Evolutionary conservation across 2,329 filamentous ascomycete genomes (phyloP).

Genomic region (Alternaria conjuncta): DNA sequence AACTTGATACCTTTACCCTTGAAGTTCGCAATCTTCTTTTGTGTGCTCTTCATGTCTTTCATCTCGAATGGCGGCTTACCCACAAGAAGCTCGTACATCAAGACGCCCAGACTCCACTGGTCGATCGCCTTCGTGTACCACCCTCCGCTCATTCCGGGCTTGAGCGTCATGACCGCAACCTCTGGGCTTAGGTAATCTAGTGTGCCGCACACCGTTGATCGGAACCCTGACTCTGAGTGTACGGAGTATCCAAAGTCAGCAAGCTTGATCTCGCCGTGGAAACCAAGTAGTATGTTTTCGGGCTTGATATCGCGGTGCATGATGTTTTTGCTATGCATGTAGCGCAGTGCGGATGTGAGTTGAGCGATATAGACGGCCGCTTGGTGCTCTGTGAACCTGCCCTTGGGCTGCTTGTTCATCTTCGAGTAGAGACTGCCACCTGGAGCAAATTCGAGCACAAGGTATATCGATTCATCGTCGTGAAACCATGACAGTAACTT

Average conservation of each 20-base stretch:
- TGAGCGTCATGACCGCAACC: constrained; percentile 67
- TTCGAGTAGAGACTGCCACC: constrained; percentile 84
- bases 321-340: constrained; percentile 91
- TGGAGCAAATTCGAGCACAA: constrained; percentile 82
- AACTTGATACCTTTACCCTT: constrained; percentile 84
- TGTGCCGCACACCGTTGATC: constrained; percentile 92
- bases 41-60: constrained; percentile 80
- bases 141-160: constrained; percentile 69
- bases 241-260: constrained; percentile 97
- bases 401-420: constrained; percentile 76
- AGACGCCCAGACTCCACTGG: constrained; percentile 89
- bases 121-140: constrained; percentile 93
- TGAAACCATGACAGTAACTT: constrained; percentile 83
- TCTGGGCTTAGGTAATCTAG: constrained; percentile 93
- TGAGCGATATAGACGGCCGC: constrained; percentile 83
- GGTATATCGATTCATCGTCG: constrained; percentile 79
- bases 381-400: constrained; percentile 77
- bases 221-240: constrained; percentile 86
- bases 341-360: constrained; percentile 81
- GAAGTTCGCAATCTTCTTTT: constrained; percentile 72
- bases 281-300: constrained; percentile 92
- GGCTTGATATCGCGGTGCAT: constrained; percentile 93
- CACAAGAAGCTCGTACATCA: constrained; percentile 92
- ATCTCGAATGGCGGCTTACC: constrained; percentile 95
- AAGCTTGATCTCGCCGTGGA: constrained; percentile 95